phyloP scores from a whole-genome alignment of 78 protist genomes.

The Protostelium mycophagum region DNA sequence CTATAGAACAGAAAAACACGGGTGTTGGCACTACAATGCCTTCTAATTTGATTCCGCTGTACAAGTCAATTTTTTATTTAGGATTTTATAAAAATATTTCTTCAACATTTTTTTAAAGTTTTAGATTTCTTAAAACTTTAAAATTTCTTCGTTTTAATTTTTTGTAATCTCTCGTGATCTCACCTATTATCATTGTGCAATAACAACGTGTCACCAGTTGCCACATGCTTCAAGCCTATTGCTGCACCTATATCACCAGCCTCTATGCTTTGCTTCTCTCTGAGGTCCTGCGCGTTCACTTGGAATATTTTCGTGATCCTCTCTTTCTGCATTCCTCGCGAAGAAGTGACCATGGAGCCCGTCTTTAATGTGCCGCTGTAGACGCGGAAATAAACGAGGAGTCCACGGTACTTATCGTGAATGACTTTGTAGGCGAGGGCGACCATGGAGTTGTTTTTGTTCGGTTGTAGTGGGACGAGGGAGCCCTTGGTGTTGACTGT shows the following conservation, averaged over 20 bases:
- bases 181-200: slow-evolving; percentile 2
- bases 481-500: background rate
- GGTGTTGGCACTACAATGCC: slow-evolving; percentile 57
- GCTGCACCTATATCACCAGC: slow-evolving; percentile 76
- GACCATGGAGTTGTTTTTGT: slow-evolving; percentile 12
- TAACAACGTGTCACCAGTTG: slow-evolving; percentile 70
- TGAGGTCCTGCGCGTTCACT: slow-evolving; percentile 47
- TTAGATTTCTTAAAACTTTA: background rate
- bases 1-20: slow-evolving; percentile 64
- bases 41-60: slow-evolving; percentile 4
- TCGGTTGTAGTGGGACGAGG: slow-evolving; percentile 5
- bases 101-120: background rate
- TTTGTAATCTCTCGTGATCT: background rate
- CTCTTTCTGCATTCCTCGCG: slow-evolving; percentile 24
- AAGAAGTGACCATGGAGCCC: slow-evolving; percentile 8
- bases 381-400: slow-evolving; percentile 71
- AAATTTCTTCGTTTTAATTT: background rate
- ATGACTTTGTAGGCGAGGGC: slow-evolving; percentile 85
- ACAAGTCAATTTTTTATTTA: too few relatives aligned
- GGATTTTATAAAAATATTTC: too few relatives aligned
- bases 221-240: slow-evolving; percentile 45
- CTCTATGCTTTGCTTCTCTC: slow-evolving; percentile 33
- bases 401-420: slow-evolving; percentile 56
- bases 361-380: slow-evolving; percentile 62
- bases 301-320: slow-evolving; percentile 24